Evolutionary conservation across 495 filamentous ascomycete species (phyloP), one percentile per base, ranked within the genome.

Genomic region (Xylaria acuta): DNA sequence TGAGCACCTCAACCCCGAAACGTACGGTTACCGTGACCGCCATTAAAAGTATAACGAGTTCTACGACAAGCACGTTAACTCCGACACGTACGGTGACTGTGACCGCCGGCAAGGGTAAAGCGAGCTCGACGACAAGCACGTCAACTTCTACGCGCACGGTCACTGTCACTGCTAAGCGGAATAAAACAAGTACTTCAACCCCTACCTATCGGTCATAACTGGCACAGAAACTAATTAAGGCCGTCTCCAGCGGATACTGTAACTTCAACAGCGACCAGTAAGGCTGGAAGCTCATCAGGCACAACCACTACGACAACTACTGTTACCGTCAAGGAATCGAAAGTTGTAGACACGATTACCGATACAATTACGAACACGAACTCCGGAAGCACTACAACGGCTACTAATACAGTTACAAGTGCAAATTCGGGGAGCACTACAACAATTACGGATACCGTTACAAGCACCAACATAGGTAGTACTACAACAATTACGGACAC

Each of bases 391-490:
- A 66, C 30, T 32, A 7, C 56, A 14, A 54, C 34, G 5, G 27
- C 64, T 2, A 32, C 40, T 4, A n/a, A 18, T 5, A 53, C 45
- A 3, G 20, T 36, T 25, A 41, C 56, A 18, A 59, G 18, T n/a
- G 38, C 56, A 3, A 38, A 22, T n/a, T 59, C 32, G 16, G 32
- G 32, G 7, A 16, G 8, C 16, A 38, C n/a, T 38, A 45, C 38
- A n/a, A 47, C 73, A 3, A 47, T 51, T 18, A 77, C 75, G 16
- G 68, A 58, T 6, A 73, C 67, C 8, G 20, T 66, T 5, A 53
- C 74, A 5, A 67, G 32, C 20, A 71, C 71, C 2, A 53, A 14
- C 36, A 58, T 16, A 11, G 64, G 27, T 1, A 51, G 41, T 7
- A 40, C 36, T 41, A 38, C 36, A 14, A 77, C 72, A 16, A 41